Percentiles rank a stretch among this genome's conserved stretches.
Evolutionary conservation across 805 yeast genomes (phyloP).

Genomic region (Saccharomycopsis guyanensis): DNA sequence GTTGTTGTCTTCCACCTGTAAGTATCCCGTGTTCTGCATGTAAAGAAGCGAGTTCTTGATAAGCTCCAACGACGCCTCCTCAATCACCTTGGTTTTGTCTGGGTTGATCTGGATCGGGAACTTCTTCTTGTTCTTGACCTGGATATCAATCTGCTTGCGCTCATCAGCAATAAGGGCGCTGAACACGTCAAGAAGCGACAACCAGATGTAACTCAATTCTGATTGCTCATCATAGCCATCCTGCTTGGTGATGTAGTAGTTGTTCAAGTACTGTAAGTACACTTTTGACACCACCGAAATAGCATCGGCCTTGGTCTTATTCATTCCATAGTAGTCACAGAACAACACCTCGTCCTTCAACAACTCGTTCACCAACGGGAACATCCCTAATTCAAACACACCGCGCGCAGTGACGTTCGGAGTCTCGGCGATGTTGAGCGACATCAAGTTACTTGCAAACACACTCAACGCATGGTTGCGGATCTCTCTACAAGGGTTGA

Average conservation of each 20-base stretch:
- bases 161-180: conserved; percentile 18
- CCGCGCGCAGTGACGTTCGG: conserved; percentile 41
- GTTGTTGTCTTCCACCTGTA: conserved; percentile 6
- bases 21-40: conserved; percentile 16
- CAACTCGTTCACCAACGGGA: conserved; percentile 63
- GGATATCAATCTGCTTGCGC: conserved; percentile 9
- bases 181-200: conserved; percentile 17
- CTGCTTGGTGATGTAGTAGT: conserved; percentile 11
- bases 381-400: conserved; percentile 63
- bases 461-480: conserved; percentile 56
- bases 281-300: conserved; percentile 60
- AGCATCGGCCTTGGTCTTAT: conserved; percentile 58
- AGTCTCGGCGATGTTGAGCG: conserved; percentile 31
- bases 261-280: conserved; percentile 41
- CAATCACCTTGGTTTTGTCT: conserved; percentile 1
- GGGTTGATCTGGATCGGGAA: conserved; percentile 1
- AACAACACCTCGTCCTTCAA: conserved; percentile 55
- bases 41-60: conserved; percentile 17
- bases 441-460: conserved; percentile 46
- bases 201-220: conserved; percentile 20
- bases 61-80: conserved; percentile 18
- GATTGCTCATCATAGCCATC: conserved; percentile 3
- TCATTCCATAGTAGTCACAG: conserved; percentile 58
- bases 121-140: conserved; percentile 10
- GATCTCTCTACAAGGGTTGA: conserved; percentile 78